These are phyloP conservation scores for Musa itinerans DNA, from an alignment of 176 grass and related monocot species.

Conservation along the genomic window DNA sequence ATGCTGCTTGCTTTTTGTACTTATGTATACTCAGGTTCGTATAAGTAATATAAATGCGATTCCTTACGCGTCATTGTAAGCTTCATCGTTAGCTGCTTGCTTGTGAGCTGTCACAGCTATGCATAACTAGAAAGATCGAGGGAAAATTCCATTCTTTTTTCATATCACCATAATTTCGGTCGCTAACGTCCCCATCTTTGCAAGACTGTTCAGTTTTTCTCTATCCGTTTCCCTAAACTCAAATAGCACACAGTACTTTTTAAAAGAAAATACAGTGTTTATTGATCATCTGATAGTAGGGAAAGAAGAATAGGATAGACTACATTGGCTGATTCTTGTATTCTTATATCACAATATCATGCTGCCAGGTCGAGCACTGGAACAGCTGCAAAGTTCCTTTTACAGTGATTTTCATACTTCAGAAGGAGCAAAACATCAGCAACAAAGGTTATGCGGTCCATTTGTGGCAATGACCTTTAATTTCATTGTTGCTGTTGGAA, in stretches of 20 bases:
- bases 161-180: background rate
- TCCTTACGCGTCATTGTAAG: background rate
- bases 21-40: background rate
- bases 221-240: background rate
- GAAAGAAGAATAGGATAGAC: background rate
- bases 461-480: conserved; percentile 75
- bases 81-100: too few relatives aligned
- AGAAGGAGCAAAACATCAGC: conserved; percentile 80
- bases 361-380: conserved; percentile 50
- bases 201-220: background rate
- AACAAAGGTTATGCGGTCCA: conserved; percentile 75
- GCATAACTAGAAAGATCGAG: background rate
- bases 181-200: background rate
- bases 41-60: background rate
- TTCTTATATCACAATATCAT: background rate
- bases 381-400: conserved; percentile 56
- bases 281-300: background rate
- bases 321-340: background rate
- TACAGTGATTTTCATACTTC: conserved; percentile 91
- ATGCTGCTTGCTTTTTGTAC: background rate
- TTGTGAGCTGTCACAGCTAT: background rate
- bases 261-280: background rate
- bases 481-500: conserved; percentile 81
- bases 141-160: background rate
- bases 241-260: background rate